Conservation (phyloP, 2,329 filamentous ascomycete species). For the Periconia macrospinosa region DNA sequence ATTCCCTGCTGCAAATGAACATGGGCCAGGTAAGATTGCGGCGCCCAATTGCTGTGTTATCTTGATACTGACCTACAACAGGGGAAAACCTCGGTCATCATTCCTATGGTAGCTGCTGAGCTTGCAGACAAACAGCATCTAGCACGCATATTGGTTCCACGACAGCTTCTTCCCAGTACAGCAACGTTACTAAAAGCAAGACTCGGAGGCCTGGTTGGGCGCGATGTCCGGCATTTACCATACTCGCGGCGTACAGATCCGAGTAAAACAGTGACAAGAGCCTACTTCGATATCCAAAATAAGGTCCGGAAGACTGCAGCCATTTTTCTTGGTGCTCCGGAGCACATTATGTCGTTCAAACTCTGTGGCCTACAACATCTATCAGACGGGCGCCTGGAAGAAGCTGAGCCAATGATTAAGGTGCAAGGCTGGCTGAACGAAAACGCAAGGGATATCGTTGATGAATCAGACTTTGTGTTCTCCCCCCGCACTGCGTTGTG, state of each 20-base stretch:
- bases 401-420: slow-evolving; percentile 54
- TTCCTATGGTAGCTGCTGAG: slow-evolving; percentile 57
- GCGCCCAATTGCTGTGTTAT: no score
- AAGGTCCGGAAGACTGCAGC: no score
- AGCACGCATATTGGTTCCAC: slow-evolving; percentile 59
- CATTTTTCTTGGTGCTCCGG: slow-evolving; percentile 63
- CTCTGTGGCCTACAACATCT: slow-evolving; percentile 63
- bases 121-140: slow-evolving; percentile 48
- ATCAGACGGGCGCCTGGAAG: slow-evolving; percentile 47
- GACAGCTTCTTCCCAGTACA: slow-evolving; percentile 60
- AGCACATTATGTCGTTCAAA: slow-evolving; percentile 67
- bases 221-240: slow-evolving; percentile 59
- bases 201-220: slow-evolving; percentile 58
- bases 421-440: slow-evolving; percentile 55
- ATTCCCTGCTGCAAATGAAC: slow-evolving; percentile 67
- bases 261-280: not conserved
- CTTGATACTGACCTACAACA: no score
- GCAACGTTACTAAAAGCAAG: slow-evolving; percentile 58
- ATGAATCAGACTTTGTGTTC: slow-evolving; percentile 59
- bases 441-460: slow-evolving; percentile 62
- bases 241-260: slow-evolving; percentile 58
- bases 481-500: slow-evolving; percentile 48
- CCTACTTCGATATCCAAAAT: no score
- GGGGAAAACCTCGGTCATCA: slow-evolving; percentile 66
- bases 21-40: slow-evolving; percentile 53